phyloP scores from a whole-genome alignment of 768 basidiomycete species.

The Phaeotremella skinneri region DNA sequence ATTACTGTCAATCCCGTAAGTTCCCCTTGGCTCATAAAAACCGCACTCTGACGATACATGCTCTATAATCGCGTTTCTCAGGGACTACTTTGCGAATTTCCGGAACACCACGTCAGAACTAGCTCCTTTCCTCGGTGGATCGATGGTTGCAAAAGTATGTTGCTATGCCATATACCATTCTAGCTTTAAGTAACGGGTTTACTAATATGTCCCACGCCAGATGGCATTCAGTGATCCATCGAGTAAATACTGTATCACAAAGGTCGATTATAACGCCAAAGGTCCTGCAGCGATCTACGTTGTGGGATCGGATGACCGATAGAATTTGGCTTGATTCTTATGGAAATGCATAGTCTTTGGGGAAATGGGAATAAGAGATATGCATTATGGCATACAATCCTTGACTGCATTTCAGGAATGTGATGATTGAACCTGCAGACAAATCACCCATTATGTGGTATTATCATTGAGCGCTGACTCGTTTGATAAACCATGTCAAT shows the following conservation, averaged over 20 bases:
- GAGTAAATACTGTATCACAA: constrained; percentile 39
- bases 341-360: neutral
- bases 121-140: constrained; percentile 49
- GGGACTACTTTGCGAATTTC: constrained; percentile 48
- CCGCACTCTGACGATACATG: neutral
- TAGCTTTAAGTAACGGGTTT: too few relatives aligned
- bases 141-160: constrained; percentile 44
- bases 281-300: constrained; percentile 46
- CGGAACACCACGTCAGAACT: constrained; percentile 37
- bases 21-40: neutral
- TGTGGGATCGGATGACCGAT: constrained; percentile 10
- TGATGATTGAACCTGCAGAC: neutral
- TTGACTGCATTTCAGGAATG: neutral
- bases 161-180: too few relatives aligned
- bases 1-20: constrained; percentile 42
- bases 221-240: constrained; percentile 38
- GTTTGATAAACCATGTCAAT: neutral
- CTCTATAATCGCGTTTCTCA: constrained; percentile 1
- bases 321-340: neutral
- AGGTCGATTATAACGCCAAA: constrained; percentile 47
- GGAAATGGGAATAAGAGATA: neutral
- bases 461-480: neutral
- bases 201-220: too few relatives aligned
- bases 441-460: neutral
- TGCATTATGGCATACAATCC: neutral